phyloP scores from a whole-genome alignment of 352 stramenopile species.

The Thalassiosira exigua region DNA sequence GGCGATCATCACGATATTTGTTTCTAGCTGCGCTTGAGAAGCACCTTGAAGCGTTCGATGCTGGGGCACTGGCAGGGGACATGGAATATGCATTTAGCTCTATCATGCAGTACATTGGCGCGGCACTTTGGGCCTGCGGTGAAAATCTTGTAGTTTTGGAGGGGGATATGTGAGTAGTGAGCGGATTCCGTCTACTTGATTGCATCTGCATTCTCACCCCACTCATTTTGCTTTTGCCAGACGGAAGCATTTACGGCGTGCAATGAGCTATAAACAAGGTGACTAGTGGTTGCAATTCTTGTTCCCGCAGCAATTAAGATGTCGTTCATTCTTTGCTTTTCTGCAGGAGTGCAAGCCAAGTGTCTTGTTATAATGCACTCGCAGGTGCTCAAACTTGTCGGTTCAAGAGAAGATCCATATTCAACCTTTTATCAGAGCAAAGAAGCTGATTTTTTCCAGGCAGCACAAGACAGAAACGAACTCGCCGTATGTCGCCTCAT shows the following conservation, averaged over 20 bases:
- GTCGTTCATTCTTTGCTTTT: not conserved
- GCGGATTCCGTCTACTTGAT: too few relatives aligned
- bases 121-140: constrained; percentile 3
- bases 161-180: not conserved
- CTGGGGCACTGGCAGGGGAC: constrained; percentile 2
- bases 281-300: not conserved
- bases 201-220: not conserved
- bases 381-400: constrained; percentile 4
- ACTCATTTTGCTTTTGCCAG: not conserved
- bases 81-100: constrained; percentile 12
- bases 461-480: not conserved
- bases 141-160: constrained; percentile 8
- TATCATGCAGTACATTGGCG: not conserved
- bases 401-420: constrained; percentile 30
- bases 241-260: not conserved
- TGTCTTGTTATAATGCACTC: constrained; percentile 1
- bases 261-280: not conserved
- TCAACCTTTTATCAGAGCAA: constrained; percentile 3
- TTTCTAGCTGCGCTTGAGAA: constrained; percentile 17
- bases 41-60: constrained; percentile 23
- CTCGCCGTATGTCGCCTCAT: not conserved
- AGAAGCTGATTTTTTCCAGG: constrained; percentile 12
- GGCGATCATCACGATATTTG: not conserved
- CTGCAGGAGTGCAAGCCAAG: not conserved
- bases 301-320: not conserved